These are phyloP conservation scores for Eucalyptus regnans DNA, from an alignment of 345 rosid genomes.

Conservation along the genomic window DNA sequence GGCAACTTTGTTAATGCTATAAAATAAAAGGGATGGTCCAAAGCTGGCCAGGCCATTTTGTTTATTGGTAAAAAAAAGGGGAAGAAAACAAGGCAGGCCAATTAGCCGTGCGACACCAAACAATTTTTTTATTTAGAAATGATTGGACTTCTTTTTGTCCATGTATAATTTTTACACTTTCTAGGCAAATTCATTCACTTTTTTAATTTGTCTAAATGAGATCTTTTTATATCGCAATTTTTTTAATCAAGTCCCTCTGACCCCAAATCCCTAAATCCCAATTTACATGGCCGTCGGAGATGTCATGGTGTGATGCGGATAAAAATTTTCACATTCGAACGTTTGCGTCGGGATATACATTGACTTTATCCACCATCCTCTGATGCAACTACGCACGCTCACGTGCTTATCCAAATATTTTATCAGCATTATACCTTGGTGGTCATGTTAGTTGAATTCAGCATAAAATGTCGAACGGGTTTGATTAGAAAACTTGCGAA, in stretches of 20 bases:
- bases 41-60: background rate
- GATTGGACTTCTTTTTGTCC: background rate
- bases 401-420: fast-evolving
- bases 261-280: background rate
- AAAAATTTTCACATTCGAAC: background rate
- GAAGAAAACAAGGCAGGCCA: background rate
- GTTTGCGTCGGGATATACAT: background rate
- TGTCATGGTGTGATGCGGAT: background rate
- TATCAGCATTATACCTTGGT: background rate
- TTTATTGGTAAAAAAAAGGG: background rate
- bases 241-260: fast-evolving
- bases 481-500: background rate
- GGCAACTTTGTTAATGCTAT: background rate
- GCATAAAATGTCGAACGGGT: background rate
- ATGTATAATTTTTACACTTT: background rate
- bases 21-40: background rate
- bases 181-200: background rate
- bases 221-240: fast-evolving
- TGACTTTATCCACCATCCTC: background rate
- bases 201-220: background rate
- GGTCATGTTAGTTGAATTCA: background rate
- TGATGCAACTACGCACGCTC: fast-evolving
- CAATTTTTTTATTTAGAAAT: background rate
- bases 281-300: background rate
- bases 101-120: background rate